Conservation (phyloP, 352 stramenopile species). For the Phytophthora megakarya region DNA sequence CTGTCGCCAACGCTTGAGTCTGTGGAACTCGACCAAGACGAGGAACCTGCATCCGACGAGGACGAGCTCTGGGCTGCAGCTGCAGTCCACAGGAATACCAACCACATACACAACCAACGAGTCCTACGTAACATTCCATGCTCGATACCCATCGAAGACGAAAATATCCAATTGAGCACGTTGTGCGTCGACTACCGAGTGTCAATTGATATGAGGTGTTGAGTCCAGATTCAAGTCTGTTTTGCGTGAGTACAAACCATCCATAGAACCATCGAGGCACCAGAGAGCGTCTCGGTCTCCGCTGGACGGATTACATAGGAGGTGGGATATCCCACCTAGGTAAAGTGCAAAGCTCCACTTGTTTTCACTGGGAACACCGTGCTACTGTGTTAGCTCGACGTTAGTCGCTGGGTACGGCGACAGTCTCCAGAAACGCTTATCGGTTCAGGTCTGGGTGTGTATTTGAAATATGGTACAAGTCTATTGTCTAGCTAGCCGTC, state of each 20-base stretch:
- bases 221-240: conserved; percentile 12
- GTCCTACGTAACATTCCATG: neutral
- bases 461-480: conserved; percentile 11
- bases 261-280: neutral
- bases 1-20: neutral
- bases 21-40: neutral
- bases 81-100: neutral
- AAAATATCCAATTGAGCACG: neutral
- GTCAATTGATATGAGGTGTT: conserved; percentile 10
- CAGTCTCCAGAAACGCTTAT: conserved; percentile 3
- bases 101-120: neutral
- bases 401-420: neutral
- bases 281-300: conserved; percentile 33
- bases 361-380: neutral
- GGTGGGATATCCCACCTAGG: conserved; percentile 20
- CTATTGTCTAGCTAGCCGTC: conserved; percentile 19
- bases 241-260: conserved; percentile 19
- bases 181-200: neutral
- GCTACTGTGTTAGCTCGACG: conserved; percentile 23
- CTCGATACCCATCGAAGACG: neutral
- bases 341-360: neutral
- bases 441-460: neutral
- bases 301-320: conserved; percentile 29
- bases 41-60: conserved; percentile 7
- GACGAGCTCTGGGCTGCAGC: conserved; percentile 16